Percentiles rank a stretch among this genome's conserved stretches.
These are phyloP conservation scores for Chlamydomonas asymmetrica DNA, from an alignment of 139 green algal species.

Conservation along the genomic window DNA sequence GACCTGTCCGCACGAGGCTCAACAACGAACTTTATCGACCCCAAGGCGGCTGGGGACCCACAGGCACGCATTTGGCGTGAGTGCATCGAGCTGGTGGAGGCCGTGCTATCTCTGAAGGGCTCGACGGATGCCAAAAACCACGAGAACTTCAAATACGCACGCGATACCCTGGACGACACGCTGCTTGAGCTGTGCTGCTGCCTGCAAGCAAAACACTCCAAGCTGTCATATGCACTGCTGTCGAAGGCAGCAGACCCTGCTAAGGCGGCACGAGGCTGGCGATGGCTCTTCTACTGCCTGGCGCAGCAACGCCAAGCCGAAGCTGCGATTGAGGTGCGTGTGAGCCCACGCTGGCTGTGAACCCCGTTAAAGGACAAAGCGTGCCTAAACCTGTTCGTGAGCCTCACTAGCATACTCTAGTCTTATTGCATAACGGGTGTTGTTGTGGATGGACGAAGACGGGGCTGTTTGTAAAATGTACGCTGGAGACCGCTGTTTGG, in stretches of 20 bases:
- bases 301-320: constrained; percentile 22
- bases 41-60: too few species aligned
- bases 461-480: too few species aligned
- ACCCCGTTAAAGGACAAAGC: too few species aligned
- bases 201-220: constrained; percentile 25
- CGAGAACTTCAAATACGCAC: constrained; percentile 32
- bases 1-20: too few species aligned
- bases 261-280: constrained; percentile 26
- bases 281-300: constrained; percentile 31
- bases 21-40: too few species aligned
- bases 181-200: constrained; percentile 20
- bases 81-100: constrained; percentile 31
- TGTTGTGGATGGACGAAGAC: too few species aligned
- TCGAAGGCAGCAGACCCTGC: constrained; percentile 23
- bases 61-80: too few species aligned
- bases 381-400: too few species aligned
- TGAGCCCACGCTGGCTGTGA: too few species aligned
- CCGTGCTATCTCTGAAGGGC: constrained; percentile 25
- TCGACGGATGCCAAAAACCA: constrained; percentile 15
- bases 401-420: too few species aligned
- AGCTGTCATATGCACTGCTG: constrained; percentile 25
- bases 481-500: too few species aligned
- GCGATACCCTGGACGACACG: constrained; percentile 33
- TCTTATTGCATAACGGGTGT: too few species aligned
- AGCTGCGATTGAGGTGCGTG: constrained; percentile 26